Base-by-base conservation (phyloP, 768 basidiomycete species). In the Mycena metata region DNA sequence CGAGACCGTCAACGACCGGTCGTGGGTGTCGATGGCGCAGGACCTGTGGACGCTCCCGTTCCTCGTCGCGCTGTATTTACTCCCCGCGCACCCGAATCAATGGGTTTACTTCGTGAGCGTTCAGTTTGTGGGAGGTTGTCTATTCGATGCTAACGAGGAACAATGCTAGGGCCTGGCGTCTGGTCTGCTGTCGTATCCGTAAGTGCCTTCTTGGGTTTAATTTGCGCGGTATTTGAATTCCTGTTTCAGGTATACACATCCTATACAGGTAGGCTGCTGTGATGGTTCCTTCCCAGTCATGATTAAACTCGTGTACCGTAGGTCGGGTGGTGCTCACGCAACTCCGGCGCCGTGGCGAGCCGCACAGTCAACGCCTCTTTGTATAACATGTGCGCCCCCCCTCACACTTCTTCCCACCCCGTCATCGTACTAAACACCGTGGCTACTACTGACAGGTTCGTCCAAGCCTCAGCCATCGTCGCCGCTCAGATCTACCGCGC, bases 31-130 rank as follows among this genome's bases (percentile, higher is more conserved):
- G 0, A 85, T 88, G 82, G 74, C 81, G 50, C 82, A 88, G 66
- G 83, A 89, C 67, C 35, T 90, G 5, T 92, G 91, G 91, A 76
- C 82, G 0, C 77, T 91, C 17, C 88, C 90, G 3, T 89, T 89
- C 78, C 77, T 91, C 55, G 79, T 91, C 33, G 88, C 88, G 0
- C 63, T 90, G 17, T 87, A 86, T 65, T 77, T 79, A 8, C 77
- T 89, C 0, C 86, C 86, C 0, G 77, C 74, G n/a, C 77, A 81
- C 5, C 83, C 84, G 1, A 87, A 86, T 55, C 85, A 80, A 24
- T 89, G 88, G 88, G 54, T 83, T 10, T 86, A 84, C 75, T 89
- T 83, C 65, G 88, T 86, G 43, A 46, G 85, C 26, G n/a, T 60
- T 61, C 21, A 54, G 67, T 6, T 51, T 52, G 19, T 36, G 33